Base-by-base conservation (phyloP, 331 rosid genomes). In the Spiraea crenata region DNA sequence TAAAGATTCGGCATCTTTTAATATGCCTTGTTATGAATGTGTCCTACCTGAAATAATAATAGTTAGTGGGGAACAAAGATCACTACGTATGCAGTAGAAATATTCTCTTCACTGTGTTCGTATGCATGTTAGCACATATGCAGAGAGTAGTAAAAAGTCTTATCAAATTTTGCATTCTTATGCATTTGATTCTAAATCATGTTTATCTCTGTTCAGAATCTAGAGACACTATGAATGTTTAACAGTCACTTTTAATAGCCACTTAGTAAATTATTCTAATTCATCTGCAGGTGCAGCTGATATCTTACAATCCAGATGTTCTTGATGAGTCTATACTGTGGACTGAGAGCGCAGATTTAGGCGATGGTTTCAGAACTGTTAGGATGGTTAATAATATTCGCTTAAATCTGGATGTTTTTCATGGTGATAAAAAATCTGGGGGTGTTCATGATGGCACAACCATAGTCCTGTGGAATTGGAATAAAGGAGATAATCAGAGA, bases 381-480 rank as follows among this genome's bases (percentile, higher is more conserved):
- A 87, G 95, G 78, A 92, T 92, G 98, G 89, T 92, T 39, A 92
- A 92, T 66, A 89, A 92, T 42, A 9, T 87, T 81, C 88, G 3
- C 40, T 92, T 89, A 52, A 85, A 87, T 63, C 75, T 92, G 79
- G 98, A 92, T 80, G 98, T 92, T n/a, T 87, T 69, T 73, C 93
- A 87, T 17, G 98, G 96, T 5, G 96, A 92, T 39, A 80, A 86
- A 82, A 56, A 76, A n/a, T 89, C 96, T 60, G 97, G 93, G 47
- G 98, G 98, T 17, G 85, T 92, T 35, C 92, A 56, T 60, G 92
- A 92, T 76, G 95, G 96, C 77, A 92, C 95, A 39, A 68, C 81
- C 7, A 63, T 92, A 58, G 96, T 85, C 65, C 84, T 89, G 66
- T 92, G 95, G 96, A 48, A 80, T 0, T 89, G 96, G 91, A 89